Evolutionary conservation across 495 filamentous ascomycete genomes (phyloP).

Genomic region (Aspergillus cavernicola): DNA sequence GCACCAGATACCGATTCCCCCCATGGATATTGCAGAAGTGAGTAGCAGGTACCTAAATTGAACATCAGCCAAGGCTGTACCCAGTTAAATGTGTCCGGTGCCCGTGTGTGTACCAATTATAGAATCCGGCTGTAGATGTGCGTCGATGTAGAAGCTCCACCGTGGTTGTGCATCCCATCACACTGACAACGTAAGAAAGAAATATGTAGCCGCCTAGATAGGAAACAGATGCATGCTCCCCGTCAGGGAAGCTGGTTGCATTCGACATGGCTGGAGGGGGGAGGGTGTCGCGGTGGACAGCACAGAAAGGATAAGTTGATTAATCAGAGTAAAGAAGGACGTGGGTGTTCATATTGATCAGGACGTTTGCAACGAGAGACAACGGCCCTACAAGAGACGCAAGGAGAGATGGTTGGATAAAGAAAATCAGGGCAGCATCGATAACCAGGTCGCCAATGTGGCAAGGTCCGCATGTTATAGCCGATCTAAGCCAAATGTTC

Average conservation of each 20-base stretch:
- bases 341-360: not conserved
- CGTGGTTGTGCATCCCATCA: slow-evolving; percentile 71
- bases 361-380: not conserved
- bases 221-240: slow-evolving; percentile 21
- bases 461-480: slow-evolving; percentile 3
- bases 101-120: slow-evolving; percentile 58
- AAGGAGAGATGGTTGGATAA: not conserved
- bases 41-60: slow-evolving; percentile 62
- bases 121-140: slow-evolving; percentile 60
- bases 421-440: slow-evolving; percentile 1
- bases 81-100: not conserved
- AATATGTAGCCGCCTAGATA: slow-evolving; percentile 64
- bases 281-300: slow-evolving; percentile 1
- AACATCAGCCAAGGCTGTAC: not conserved
- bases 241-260: slow-evolving; percentile 5
- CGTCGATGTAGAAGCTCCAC: slow-evolving; percentile 78
- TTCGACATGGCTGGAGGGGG: slow-evolving; percentile 22
- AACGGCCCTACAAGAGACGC: not conserved
- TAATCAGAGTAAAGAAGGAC: not conserved
- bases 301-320: not conserved
- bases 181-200: slow-evolving; percentile 74
- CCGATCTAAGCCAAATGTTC: not conserved
- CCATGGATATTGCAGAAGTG: slow-evolving; percentile 72
- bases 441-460: not conserved
- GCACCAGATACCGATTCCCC: slow-evolving; percentile 76